Percentiles rank a stretch among this genome's conserved stretches.
Evolutionary conservation across 768 basidiomycete genomes (phyloP).

Genomic region (Naematelia encephala): DNA sequence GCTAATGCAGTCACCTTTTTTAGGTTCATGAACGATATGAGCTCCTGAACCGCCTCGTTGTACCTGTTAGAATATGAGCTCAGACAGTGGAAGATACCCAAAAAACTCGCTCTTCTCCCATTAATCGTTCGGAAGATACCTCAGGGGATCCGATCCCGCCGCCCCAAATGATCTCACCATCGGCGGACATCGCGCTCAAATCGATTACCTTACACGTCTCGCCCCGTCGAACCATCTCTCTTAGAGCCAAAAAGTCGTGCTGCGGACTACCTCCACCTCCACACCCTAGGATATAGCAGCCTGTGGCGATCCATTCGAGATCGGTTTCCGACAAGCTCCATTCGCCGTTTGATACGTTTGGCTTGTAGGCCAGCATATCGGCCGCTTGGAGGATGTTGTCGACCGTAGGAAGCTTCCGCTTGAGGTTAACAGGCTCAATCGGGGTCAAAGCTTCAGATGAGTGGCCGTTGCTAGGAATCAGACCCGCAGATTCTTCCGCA

Average conservation of each 20-base stretch:
- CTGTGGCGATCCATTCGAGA: constrained; percentile 61
- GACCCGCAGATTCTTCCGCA: not conserved
- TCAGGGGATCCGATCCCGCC: constrained; percentile 42
- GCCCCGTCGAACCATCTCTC: constrained; percentile 59
- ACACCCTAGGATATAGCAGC: constrained; percentile 62
- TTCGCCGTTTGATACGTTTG: constrained; percentile 51
- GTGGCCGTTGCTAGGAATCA: not conserved
- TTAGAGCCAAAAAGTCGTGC: constrained; percentile 55
- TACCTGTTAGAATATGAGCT: constrained; percentile 30
- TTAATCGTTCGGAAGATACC: constrained; percentile 34
- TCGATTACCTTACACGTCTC: constrained; percentile 56
- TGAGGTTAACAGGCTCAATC: constrained; percentile 1
- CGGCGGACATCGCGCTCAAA: constrained; percentile 53
- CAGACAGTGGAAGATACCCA: not conserved
- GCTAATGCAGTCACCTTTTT: constrained; percentile 34
- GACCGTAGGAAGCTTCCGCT: not conserved
- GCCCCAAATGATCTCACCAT: constrained; percentile 54
- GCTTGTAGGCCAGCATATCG: constrained; percentile 51
- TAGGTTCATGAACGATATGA: constrained; percentile 34
- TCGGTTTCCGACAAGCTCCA: constrained; percentile 57
- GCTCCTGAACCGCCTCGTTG: constrained; percentile 48
- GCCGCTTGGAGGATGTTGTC: constrained; percentile 15
- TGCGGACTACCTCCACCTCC: constrained; percentile 65
- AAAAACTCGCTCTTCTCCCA: constrained; percentile 51
- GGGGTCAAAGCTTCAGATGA: not conserved